Evolutionary conservation across 2,329 filamentous ascomycete genomes (phyloP), one percentile per base, ranked within the genome.

Genomic region (Ophiocordyceps camponoti-saundersi): DNA sequence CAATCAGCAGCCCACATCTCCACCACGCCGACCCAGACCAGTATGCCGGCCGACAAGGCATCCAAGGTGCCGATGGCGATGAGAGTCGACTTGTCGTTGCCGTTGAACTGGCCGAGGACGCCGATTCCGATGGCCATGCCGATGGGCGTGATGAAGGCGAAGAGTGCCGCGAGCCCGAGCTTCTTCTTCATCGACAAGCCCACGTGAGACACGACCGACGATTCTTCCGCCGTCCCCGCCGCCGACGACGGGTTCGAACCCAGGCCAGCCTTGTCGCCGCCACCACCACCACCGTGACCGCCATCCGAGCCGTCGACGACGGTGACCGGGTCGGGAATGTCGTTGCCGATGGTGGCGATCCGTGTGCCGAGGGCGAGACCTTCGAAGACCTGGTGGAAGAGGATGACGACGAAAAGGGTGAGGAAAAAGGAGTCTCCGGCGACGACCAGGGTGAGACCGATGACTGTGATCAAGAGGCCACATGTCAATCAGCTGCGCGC

Each of bases 111-210:
- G 36, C 79, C 64, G 26, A 88, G 62, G 3, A 84, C 81, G 3
- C 81, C 82, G 32, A 87, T 79, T 1, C 85, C 84, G 49, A 90
- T 87, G 0, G 79, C 82, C 83, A 89, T 89, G 12, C 84, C 85
- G 29, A 86, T 65, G 0, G 84, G 84, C 0, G 84, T 89, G 47
- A 85, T 77, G 23, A 87, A 64, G 0, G 81, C 74, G 54, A 87
- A 89, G 0, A 72, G 68, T 1, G 61, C 53, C 0, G 73, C 82
- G 64, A 89, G 77, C 13, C 76, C 50, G 3, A 79, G 61, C 57
- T 86, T 82, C 50, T 68, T 68, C 49, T 53, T 52, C 56, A 69
- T 59, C 10, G 65, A 58, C 29, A 72, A 52, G 16, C 52, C 53
- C 12, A 43, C 18, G 8, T 10, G 40, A 3, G 3, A 16, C 40